A percentile compares a stretch with the other conserved stretches of the same genome.
Evolutionary conservation across 805 yeast genomes (phyloP).

Genomic region (Myxozyma geophila): DNA sequence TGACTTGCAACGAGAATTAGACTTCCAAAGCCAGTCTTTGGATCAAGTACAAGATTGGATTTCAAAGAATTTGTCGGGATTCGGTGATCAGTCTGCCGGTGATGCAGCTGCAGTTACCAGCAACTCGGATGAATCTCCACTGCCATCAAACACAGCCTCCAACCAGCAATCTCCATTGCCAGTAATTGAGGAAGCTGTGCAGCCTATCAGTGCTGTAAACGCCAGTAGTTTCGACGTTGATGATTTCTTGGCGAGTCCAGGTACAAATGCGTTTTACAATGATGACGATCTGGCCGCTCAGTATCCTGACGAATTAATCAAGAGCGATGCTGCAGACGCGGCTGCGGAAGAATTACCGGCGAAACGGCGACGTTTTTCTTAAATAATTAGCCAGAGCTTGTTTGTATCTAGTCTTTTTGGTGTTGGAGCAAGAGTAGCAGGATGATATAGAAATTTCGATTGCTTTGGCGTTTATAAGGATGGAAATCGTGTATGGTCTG

Average conservation of each 20-base stretch:
- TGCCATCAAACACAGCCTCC: constrained; percentile 1
- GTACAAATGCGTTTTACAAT: constrained; percentile 19
- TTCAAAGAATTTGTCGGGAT: constrained; percentile 18
- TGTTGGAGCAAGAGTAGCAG: background rate
- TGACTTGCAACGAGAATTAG: constrained; percentile 38
- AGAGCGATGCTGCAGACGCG: constrained; percentile 1
- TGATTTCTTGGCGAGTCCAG: constrained; percentile 39
- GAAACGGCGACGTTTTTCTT: constrained; percentile 16
- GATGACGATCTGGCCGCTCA: constrained; percentile 18
- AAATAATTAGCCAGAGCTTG: background rate
- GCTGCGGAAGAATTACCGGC: background rate
- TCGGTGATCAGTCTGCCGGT: background rate
- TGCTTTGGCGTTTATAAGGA: constrained; percentile 8
- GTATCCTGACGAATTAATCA: constrained; percentile 13
- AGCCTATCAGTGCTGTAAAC: background rate
- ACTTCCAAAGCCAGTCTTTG: constrained; percentile 41
- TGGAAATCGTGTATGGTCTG: background rate
- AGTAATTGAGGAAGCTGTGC: background rate
- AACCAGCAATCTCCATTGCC: background rate
- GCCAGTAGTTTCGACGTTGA: constrained; percentile 37
- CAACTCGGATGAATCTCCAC: constrained; percentile 3
- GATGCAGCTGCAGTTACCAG: background rate
- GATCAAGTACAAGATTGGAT: constrained; percentile 45
- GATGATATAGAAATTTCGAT: background rate
- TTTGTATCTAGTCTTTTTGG: background rate